phyloP scores from a whole-genome alignment of 208 protist genomes.

The Trichomonas gallinae region DNA sequence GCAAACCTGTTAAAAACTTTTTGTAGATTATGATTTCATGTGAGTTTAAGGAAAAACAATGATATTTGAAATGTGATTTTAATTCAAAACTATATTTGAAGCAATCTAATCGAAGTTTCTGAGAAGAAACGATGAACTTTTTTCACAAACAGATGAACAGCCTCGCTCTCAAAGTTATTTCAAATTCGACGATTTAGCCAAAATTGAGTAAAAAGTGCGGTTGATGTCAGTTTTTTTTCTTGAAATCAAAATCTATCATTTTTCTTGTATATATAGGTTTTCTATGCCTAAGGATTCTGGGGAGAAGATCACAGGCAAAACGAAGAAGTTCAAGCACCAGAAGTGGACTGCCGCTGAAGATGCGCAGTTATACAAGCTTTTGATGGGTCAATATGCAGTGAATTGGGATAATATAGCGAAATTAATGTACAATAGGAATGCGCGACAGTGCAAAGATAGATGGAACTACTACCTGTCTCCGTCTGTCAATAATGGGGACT shows the following conservation, averaged over 20 bases:
- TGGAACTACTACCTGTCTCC: background rate
- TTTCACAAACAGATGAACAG: background rate
- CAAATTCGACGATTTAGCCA: background rate
- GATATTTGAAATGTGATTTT: too few relatives aligned
- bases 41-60: too few relatives aligned
- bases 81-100: too few relatives aligned
- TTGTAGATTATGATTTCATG: too few relatives aligned
- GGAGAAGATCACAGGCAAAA: background rate
- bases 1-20: too few relatives aligned
- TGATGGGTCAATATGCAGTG: background rate
- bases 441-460: background rate
- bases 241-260: background rate
- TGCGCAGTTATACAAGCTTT: background rate
- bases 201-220: background rate
- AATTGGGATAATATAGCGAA: background rate
- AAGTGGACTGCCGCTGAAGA: background rate
- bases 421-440: background rate
- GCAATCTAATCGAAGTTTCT: too few relatives aligned
- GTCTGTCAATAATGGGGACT: slow-evolving; percentile 29
- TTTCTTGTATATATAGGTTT: background rate
- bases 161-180: background rate
- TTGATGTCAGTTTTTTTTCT: background rate
- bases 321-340: background rate
- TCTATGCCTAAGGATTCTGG: background rate
- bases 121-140: background rate